These are phyloP conservation scores for Cladorrhinum sp. DNA, from an alignment of 2,329 filamentous ascomycete genomes.

Conservation along the genomic window DNA sequence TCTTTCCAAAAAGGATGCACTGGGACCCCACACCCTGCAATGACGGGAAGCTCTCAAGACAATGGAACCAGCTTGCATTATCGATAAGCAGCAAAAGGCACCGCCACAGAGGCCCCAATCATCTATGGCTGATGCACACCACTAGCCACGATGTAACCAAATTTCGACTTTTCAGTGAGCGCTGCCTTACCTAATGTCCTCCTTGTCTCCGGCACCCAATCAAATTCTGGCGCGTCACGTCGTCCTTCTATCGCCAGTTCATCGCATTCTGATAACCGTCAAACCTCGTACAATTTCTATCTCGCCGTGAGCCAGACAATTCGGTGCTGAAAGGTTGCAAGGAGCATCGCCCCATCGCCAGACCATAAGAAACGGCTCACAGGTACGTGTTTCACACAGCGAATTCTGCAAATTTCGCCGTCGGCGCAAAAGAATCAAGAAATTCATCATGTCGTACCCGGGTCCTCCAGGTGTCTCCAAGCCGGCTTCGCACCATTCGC, in stretches of 20 bases:
- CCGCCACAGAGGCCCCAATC: background rate
- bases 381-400: slow-evolving; percentile 47
- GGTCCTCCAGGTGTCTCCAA: slow-evolving; percentile 72
- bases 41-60: no score
- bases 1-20: background rate
- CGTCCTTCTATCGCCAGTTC: background rate
- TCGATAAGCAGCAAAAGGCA: background rate
- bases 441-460: slow-evolving; percentile 81
- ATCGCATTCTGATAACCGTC: background rate
- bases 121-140: background rate
- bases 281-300: background rate
- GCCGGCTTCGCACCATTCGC: slow-evolving; percentile 55
- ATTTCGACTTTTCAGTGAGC: background rate
- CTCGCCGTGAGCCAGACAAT: slow-evolving; percentile 29
- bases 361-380: slow-evolving; percentile 38
- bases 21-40: no score
- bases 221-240: background rate
- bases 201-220: no score
- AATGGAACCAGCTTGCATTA: background rate
- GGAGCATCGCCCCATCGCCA: slow-evolving; percentile 20
- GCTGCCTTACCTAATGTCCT: no score
- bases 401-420: slow-evolving; percentile 25
- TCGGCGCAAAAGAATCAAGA: slow-evolving; percentile 35
- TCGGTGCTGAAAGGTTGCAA: slow-evolving; percentile 19
- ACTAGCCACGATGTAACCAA: background rate